A percentile compares a stretch with the other conserved stretches of the same genome.
Evolutionary conservation across 352 stramenopile genomes (phyloP).

Genomic region (Peronospora destructor): DNA sequence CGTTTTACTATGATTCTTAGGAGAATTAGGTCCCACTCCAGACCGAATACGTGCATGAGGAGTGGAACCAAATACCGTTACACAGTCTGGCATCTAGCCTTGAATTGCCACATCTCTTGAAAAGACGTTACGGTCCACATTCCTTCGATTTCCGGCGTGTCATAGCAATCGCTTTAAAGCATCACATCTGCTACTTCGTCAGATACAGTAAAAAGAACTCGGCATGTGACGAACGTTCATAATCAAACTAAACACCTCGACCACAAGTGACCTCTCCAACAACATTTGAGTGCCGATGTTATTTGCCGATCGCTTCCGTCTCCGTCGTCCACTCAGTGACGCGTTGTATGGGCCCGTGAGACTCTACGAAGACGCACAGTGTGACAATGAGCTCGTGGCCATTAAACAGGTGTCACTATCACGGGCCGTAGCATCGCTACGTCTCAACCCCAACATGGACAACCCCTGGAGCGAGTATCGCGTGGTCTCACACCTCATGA

Average conservation of each 20-base stretch:
- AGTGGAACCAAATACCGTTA: too few species aligned
- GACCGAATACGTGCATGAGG: too few species aligned
- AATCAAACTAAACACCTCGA: neutral
- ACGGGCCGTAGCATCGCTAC: conserved; percentile 21
- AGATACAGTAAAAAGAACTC: too few species aligned
- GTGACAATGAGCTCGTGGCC: conserved; percentile 29
- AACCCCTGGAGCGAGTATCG: conserved; percentile 40
- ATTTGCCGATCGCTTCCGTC: conserved; percentile 8
- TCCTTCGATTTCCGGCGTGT: too few species aligned
- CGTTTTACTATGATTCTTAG: too few species aligned
- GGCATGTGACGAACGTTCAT: neutral
- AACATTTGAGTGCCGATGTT: neutral
- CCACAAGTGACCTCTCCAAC: neutral
- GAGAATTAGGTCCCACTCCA: too few species aligned
- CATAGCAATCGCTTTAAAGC: too few species aligned
- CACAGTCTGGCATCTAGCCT: too few species aligned
- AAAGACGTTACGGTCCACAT: too few species aligned
- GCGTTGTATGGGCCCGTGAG: conserved; percentile 41
- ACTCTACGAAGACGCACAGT: conserved; percentile 33
- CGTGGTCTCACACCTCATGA: conserved; percentile 20
- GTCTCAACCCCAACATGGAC: conserved; percentile 28
- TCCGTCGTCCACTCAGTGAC: conserved; percentile 12
- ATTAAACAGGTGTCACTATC: conserved; percentile 43
- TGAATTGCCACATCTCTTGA: too few species aligned
- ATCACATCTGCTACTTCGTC: too few species aligned